Base-by-base conservation (phyloP, 805 yeast genomes). In the Zygotorulaspora chibaensis region DNA sequence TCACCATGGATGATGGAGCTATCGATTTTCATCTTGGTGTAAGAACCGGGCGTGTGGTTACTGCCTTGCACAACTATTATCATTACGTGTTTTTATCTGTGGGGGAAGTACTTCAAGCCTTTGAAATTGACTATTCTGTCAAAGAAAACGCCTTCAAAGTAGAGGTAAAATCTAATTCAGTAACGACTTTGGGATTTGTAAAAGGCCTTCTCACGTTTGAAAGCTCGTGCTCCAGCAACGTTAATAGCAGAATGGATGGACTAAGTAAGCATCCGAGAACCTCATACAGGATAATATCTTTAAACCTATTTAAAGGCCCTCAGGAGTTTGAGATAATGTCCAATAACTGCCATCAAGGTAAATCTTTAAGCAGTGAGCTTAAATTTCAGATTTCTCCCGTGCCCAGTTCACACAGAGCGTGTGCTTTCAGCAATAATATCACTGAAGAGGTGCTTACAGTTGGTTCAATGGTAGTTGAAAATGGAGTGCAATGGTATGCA, bases 141-240 rank as follows among this genome's bases (percentile, higher is more conserved):
- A 57, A 65, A 18, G 67, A 67, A 25, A 59, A 70, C 28, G 56
- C 58, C 12, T 70, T 70, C 45, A 53, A 56, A 5, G 43, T 69
- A 4, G 47, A 41, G 8, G 41, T 41, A 18, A 47, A 56, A 0
- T 62, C 72, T 8, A 61, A 59, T 23, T 28, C 47, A 8, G 18
- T 53, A 2, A n/a, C 15, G 4, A 26, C 43, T 6, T 46, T 47
- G 44, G 61, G 64, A 8, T 48, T 42, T 15, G 35, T 46, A 12
- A 25, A 33, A 27, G n/a, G 20, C 5, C 25, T 26, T 13, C 40
- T 37, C 3, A 12, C 20, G 17, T 11, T 17, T 13, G 18, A n/a
- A 8, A 13, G 25, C 12, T 10, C 28, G 12, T 13, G 18, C 11
- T 8, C 8, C 3, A 25, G 23, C 3, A 8, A 9, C 4, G 11